Base-by-base conservation (phyloP, 2,329 filamentous ascomycete species). In the Pezicula neosporulosa region DNA sequence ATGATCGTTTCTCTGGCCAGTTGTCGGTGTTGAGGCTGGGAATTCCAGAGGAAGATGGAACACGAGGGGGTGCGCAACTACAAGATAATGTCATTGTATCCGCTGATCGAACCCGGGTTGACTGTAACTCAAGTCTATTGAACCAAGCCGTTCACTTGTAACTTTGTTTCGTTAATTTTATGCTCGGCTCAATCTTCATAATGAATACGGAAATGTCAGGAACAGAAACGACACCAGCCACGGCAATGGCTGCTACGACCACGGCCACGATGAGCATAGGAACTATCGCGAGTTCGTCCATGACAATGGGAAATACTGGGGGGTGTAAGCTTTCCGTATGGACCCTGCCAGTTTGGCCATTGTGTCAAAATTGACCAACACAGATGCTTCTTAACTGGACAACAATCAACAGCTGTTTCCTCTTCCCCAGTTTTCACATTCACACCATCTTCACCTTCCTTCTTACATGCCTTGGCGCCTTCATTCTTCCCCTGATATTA, bases 361-460 rank as follows among this genome's bases (percentile, higher is more conserved):
- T 18, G 7, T 6, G 21, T 10, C 21, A 44, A 36, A 37, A 28
- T 16, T 21, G 18, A 18, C 21, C 13, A 19, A 30, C 27, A 44
- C n/a, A 63, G 61, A 62, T 62, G 60, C 57, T 61, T 6, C 48
- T 60, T 3, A 62, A 62, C 36, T 62, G 57, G 58, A 45, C 53
- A 16, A 62, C 56, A 13, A 56, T 60, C 44, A 55, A 62, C 21
- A 51, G 54, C 6, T 62, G 59, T 41, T 61, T 62, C 44, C 52
- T 62, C 4, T 50, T 47, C 16, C 54, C 56, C 1, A 43, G 50
- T 5, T 52, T 61, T 41, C 59, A 56, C 37, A 53, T 62, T 21
- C 53, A 48, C 19, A 55, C 56, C 13, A 39, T 49, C 3, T 55
- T 60, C 33, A 51, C 43, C 6, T 61, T 63, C 48, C 52, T 57